phyloP scores from a whole-genome alignment of 1,284 basidiomycete genomes.

The Mrakiaceae sp. region DNA sequence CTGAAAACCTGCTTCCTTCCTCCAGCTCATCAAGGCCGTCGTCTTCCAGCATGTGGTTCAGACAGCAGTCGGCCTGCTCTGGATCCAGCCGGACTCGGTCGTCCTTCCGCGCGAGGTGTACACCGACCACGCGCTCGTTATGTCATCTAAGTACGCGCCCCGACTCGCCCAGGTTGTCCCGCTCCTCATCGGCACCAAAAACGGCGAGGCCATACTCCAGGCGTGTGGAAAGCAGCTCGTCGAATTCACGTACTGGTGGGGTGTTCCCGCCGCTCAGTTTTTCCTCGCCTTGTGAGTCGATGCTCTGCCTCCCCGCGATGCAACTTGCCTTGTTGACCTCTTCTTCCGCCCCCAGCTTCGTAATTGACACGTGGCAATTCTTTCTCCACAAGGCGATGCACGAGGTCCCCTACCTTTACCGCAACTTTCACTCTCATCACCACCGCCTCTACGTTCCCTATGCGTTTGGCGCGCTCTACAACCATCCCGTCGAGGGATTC shows the following conservation, averaged over 20 bases:
- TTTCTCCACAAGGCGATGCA: slow-evolving; percentile 90
- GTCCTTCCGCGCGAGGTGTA: slow-evolving; percentile 29
- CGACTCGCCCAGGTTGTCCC: slow-evolving; percentile 39
- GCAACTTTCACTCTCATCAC: slow-evolving; percentile 85
- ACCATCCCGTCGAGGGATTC: slow-evolving; percentile 92
- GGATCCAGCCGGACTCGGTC: slow-evolving; percentile 48
- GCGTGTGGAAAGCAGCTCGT: slow-evolving; percentile 39
- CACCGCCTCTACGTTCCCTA: slow-evolving; percentile 96
- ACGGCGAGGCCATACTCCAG: slow-evolving; percentile 34
- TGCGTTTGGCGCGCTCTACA: slow-evolving; percentile 94
- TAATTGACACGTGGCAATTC: slow-evolving; percentile 98
- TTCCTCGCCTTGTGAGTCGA: slow-evolving; percentile 67
- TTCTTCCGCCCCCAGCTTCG: slow-evolving; percentile 48
- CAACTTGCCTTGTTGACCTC: slow-evolving; percentile 2
- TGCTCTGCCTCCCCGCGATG: neutral
- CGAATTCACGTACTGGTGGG: slow-evolving; percentile 85
- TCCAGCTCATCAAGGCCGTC: slow-evolving; percentile 65
- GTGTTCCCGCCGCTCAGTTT: slow-evolving; percentile 67
- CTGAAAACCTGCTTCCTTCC: slow-evolving; percentile 25
- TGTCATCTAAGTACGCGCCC: slow-evolving; percentile 37
- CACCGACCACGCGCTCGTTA: slow-evolving; percentile 44
- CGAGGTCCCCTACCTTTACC: slow-evolving; percentile 81
- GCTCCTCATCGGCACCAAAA: slow-evolving; percentile 37
- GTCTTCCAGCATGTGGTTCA: slow-evolving; percentile 77
- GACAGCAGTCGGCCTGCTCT: slow-evolving; percentile 59